Evolutionary conservation across 345 rosid genomes (phyloP).

Genomic region (Melastoma malabathricum): DNA sequence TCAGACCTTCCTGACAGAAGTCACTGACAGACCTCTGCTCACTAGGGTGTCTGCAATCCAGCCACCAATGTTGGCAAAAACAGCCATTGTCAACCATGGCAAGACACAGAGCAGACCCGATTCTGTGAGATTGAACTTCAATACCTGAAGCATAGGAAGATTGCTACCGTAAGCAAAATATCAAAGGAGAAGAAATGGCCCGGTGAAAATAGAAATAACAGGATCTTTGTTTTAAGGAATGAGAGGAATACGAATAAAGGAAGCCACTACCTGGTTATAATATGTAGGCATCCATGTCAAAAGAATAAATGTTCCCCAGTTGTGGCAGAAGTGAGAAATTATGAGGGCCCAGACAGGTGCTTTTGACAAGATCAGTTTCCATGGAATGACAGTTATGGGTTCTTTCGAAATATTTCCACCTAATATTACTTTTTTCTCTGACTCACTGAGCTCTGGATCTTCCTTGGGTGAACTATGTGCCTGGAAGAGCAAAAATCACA

Average conservation of each 20-base stretch:
- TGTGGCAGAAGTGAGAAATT: slow-evolving; percentile 91
- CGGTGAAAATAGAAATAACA: too few species aligned
- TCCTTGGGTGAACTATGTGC: slow-evolving; percentile 83
- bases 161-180: too few species aligned
- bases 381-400: slow-evolving; percentile 80
- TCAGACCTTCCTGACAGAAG: slow-evolving; percentile 87
- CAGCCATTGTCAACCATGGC: slow-evolving; percentile 98
- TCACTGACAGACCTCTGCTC: slow-evolving; percentile 83
- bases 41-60: slow-evolving; percentile 98
- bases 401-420: slow-evolving; percentile 55
- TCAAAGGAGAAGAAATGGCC: too few species aligned
- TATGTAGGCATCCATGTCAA: slow-evolving; percentile 99
- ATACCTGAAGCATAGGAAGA: slow-evolving; percentile 30
- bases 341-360: slow-evolving; percentile 98
- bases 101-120: slow-evolving; percentile 87
- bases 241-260: not conserved
- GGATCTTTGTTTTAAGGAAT: not conserved
- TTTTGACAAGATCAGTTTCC: slow-evolving; percentile 84
- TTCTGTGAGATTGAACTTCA: slow-evolving; percentile 95
- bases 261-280: slow-evolving; percentile 71
- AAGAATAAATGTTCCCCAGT: slow-evolving; percentile 96
- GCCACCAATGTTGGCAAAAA: slow-evolving; percentile 84
- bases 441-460: slow-evolving; percentile 55
- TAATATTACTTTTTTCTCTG: slow-evolving; percentile 53
- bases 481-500: slow-evolving; percentile 22